Percentiles rank a stretch among this genome's conserved stretches.
Evolutionary conservation across 148 eudicot genomes (phyloP).

Genomic region (Talinum fruticosum): DNA sequence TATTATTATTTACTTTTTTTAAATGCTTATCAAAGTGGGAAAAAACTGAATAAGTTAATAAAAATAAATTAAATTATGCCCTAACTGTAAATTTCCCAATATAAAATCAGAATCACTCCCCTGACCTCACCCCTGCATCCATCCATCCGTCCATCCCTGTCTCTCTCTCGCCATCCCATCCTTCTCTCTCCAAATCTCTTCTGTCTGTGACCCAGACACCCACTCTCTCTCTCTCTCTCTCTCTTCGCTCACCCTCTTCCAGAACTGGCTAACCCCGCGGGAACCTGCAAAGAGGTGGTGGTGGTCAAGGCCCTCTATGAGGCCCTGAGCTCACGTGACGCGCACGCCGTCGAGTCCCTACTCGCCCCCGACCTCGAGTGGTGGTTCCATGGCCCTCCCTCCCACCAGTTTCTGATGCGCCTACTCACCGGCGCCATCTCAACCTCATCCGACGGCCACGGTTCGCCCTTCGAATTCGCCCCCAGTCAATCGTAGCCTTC

Average conservation of each 20-base stretch:
- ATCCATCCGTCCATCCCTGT: neutral
- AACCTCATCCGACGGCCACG: neutral
- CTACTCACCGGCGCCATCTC: conserved; percentile 46
- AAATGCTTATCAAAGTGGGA: too few relatives aligned
- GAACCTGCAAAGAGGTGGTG: conserved; percentile 40
- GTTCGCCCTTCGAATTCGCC: conserved; percentile 42
- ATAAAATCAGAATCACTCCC: neutral
- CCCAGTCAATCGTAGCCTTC: conserved; percentile 44
- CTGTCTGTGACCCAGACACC: too few relatives aligned
- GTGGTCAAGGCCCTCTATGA: conserved; percentile 46
- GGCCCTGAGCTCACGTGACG: conserved; percentile 59
- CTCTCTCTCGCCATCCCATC: too few relatives aligned
- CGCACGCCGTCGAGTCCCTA: conserved; percentile 40
- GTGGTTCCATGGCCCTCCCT: conserved; percentile 83
- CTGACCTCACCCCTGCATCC: neutral
- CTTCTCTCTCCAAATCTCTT: neutral
- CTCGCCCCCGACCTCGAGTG: conserved; percentile 66
- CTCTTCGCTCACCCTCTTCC: neutral
- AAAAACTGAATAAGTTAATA: too few relatives aligned
- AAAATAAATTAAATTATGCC: too few relatives aligned
- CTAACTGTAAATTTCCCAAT: too few relatives aligned
- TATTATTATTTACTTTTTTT: too few relatives aligned
- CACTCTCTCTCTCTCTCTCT: neutral
- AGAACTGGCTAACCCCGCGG: conserved; percentile 55
- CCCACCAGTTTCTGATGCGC: conserved; percentile 68